A percentile compares a stretch with the other conserved stretches of the same genome.
Evolutionary conservation across 2,329 filamentous ascomycete genomes (phyloP).

Genomic region (Cladosporium austrohemisphaericum): DNA sequence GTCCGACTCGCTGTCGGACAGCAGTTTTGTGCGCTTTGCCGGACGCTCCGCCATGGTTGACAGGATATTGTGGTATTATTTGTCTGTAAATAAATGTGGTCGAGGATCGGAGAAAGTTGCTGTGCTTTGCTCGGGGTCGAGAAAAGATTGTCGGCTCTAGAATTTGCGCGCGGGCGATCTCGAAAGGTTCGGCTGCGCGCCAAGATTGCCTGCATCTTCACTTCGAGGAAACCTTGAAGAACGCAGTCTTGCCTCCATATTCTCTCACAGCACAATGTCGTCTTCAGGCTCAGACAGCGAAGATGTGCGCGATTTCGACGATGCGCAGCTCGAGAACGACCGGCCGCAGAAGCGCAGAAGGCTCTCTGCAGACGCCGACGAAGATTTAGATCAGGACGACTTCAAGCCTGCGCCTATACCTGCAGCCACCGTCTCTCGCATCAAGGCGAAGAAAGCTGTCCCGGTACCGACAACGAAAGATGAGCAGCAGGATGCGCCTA

Average conservation of each 20-base stretch:
- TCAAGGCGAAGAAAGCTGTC: conserved; percentile 21
- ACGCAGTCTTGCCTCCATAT: too few relatives aligned
- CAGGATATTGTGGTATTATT: neutral
- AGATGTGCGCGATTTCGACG: conserved; percentile 6
- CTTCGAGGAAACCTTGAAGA: too few relatives aligned
- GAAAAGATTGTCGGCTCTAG: conserved; percentile 2
- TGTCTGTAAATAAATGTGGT: neutral
- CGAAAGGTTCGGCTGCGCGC: conserved; percentile 1
- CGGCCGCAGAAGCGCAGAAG: conserved; percentile 25
- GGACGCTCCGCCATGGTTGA: conserved; percentile 18
- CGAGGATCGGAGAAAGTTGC: neutral
- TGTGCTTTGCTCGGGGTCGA: neutral
- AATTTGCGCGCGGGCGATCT: conserved; percentile 3
- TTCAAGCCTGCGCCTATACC: conserved; percentile 12
- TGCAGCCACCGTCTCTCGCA: conserved; percentile 20
- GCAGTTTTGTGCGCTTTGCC: conserved; percentile 32
- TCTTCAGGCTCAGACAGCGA: conserved; percentile 8
- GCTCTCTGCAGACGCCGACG: conserved; percentile 19
- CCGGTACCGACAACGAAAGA: neutral
- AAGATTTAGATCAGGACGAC: conserved; percentile 11
- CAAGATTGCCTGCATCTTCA: conserved; percentile 5
- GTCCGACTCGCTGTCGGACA: conserved; percentile 25
- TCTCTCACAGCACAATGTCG: neutral
- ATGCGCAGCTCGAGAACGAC: conserved; percentile 13
- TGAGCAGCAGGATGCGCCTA: neutral